Base-by-base conservation (phyloP, 805 yeast species). In the Alloascoidea africana region DNA sequence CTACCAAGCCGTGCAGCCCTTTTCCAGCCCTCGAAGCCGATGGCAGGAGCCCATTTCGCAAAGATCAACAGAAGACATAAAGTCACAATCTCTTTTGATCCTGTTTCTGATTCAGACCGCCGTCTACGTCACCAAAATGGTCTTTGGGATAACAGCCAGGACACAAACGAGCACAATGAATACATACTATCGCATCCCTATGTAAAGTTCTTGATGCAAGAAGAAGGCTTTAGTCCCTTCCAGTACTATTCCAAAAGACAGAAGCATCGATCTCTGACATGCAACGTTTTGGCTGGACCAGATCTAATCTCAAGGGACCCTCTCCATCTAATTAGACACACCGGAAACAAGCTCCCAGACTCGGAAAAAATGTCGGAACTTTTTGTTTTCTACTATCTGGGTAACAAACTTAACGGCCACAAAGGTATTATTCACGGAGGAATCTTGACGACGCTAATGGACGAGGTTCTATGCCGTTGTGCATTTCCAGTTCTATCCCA, bases 371-470 rank as follows among this genome's bases (percentile, higher is more conserved):
- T 36, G 5, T 36, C 48, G 15, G 74, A 75, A 43, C 45, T 82
- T 39, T 65, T 68, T 4, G 73, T 77, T 1, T 76, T 83, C 48
- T 74, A 74, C 46, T 86, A 82, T 48, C 52, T 87, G 30, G 96
- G 96, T 2, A 52, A 60, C 3, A 63, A 67, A 27, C 52, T 86
- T 30, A 63, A 74, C 4, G 83, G 87, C 37, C 71, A 69, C 36
- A 80, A 76, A 36, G 83, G 83, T 0, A 72, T 73, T 38, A 70
- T 89, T 14, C 96, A 91, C 52, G 87, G 89, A 46, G 98, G 98
- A 1, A 65, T 87, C 2, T 56, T 86, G 3, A 73, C 95, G 1
- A 79, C 95, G 2, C 57, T 91, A 16, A 44, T 91, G 19, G 98
- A 89, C 55, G 98, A 91, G 52, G 76, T 79, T 0, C 60, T 91